These are phyloP conservation scores for Lachnum nothofagi DNA, from an alignment of 2,329 filamentous ascomycete genomes.

Conservation along the genomic window DNA sequence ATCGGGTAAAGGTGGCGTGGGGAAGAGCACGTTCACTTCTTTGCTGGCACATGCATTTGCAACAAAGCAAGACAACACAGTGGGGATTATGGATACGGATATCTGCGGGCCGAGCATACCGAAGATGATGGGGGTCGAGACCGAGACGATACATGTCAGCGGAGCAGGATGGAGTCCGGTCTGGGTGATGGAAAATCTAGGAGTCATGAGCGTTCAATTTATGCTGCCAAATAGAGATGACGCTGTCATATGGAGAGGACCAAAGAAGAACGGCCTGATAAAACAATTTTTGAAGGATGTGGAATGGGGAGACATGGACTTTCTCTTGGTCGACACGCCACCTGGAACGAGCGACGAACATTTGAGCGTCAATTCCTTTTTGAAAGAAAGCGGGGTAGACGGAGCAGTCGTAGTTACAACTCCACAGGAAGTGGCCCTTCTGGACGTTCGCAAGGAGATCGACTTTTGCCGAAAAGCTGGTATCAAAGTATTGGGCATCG, in stretches of 20 bases:
- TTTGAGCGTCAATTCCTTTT: conserved; percentile 82
- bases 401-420: conserved; percentile 92
- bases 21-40: conserved; percentile 89
- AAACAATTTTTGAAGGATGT: conserved; percentile 98
- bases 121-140: conserved; percentile 97
- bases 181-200: conserved; percentile 90
- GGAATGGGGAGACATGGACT: conserved; percentile 93
- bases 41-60: conserved; percentile 88
- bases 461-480: conserved; percentile 95
- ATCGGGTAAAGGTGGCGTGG: conserved; percentile 92
- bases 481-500: conserved; percentile 79
- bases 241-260: conserved; percentile 93
- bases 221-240: conserved; percentile 93
- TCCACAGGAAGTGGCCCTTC: conserved; percentile 84
- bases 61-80: conserved; percentile 67
- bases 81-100: conserved; percentile 97
- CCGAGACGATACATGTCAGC: conserved; percentile 88
- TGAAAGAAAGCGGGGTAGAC: conserved; percentile 87
- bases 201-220: conserved; percentile 97
- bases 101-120: conserved; percentile 95
- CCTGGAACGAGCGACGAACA: conserved; percentile 95
- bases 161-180: conserved; percentile 89
- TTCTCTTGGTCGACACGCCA: conserved; percentile 88
- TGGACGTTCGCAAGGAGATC: conserved; percentile 95
- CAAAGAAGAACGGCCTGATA: conserved; percentile 97